Conservation (phyloP, 2,329 filamentous ascomycete genomes). For the Pyricularia pennisetigena region DNA sequence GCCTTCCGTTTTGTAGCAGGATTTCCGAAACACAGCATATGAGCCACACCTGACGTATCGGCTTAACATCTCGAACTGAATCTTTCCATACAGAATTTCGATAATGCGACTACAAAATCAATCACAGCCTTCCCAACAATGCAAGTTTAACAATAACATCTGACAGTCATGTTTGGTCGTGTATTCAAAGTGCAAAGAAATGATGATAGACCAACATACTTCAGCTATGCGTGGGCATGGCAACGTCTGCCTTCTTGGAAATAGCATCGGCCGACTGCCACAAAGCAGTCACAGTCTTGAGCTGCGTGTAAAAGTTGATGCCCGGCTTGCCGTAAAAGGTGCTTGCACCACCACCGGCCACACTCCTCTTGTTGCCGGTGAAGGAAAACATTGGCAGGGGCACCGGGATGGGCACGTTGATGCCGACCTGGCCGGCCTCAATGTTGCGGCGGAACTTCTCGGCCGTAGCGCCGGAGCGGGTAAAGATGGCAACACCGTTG, state of each 20-base stretch:
- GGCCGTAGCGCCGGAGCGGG: slow-evolving; percentile 65
- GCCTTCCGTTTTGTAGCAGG: neutral
- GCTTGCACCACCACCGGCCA: slow-evolving; percentile 84
- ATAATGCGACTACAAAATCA: neutral
- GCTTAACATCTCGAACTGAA: too few species aligned
- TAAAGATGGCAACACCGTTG: slow-evolving; percentile 82
- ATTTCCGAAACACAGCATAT: neutral
- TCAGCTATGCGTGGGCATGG: slow-evolving; percentile 61
- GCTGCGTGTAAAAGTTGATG: slow-evolving; percentile 90
- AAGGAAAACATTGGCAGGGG: slow-evolving; percentile 64
- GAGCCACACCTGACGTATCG: too few species aligned
- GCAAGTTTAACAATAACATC: neutral
- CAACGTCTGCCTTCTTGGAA: slow-evolving; percentile 72
- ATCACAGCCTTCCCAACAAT: neutral
- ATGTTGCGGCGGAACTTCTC: slow-evolving; percentile 71
- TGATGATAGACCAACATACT: neutral
- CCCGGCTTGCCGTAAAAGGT: slow-evolving; percentile 95
- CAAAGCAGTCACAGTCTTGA: slow-evolving; percentile 91
- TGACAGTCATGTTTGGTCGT: neutral
- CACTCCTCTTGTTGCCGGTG: slow-evolving; percentile 75
- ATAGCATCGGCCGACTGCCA: slow-evolving; percentile 84
- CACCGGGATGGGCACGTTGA: slow-evolving; percentile 74
- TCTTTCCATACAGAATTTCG: neutral
- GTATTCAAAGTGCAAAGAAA: neutral
- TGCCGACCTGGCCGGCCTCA: slow-evolving; percentile 76